These are phyloP conservation scores for Zoysia matrella DNA, from an alignment of 202 grass and related monocot species.

Conservation along the genomic window DNA sequence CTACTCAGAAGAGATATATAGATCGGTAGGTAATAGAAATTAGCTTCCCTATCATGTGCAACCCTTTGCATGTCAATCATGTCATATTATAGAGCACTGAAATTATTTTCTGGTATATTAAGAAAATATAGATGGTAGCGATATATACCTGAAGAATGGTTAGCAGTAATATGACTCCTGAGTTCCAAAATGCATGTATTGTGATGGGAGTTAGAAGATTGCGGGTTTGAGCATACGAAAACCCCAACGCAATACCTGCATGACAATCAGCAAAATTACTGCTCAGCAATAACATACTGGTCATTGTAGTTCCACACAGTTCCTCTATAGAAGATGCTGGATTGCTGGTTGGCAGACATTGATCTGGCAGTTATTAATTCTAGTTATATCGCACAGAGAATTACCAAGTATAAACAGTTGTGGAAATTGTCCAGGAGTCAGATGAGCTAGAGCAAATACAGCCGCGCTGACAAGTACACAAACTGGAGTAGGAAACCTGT, in stretches of 20 bases:
- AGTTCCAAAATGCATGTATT: slow-evolving; percentile 95
- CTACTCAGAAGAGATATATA: neutral
- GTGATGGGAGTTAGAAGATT: slow-evolving; percentile 92
- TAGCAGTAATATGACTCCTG: slow-evolving; percentile 80
- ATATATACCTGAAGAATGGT: slow-evolving; percentile 87
- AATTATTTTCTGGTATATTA: neutral
- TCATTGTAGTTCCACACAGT: neutral
- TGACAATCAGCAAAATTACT: slow-evolving; percentile 20
- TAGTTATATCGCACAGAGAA: slow-evolving; percentile 16
- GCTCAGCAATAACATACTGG: neutral
- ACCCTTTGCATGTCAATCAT: slow-evolving; percentile 25
- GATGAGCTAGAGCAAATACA: slow-evolving; percentile 81
- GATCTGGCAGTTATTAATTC: slow-evolving; percentile 5
- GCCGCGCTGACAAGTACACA: slow-evolving; percentile 81
- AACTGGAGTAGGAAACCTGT: slow-evolving; percentile 87
- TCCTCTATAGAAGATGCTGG: neutral
- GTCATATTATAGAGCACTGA: slow-evolving; percentile 16
- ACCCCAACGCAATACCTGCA: slow-evolving; percentile 79
- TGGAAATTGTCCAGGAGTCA: slow-evolving; percentile 89
- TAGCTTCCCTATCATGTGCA: slow-evolving; percentile 11
- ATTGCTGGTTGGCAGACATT: neutral
- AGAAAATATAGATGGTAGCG: neutral
- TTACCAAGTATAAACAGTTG: slow-evolving; percentile 93
- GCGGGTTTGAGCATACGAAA: slow-evolving; percentile 94
- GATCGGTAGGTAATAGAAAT: neutral